Percentiles rank a stretch among this genome's conserved stretches.
These are phyloP conservation scores for Scenedesmus sp. DNA, from an alignment of 163 green algal species.

Conservation along the genomic window DNA sequence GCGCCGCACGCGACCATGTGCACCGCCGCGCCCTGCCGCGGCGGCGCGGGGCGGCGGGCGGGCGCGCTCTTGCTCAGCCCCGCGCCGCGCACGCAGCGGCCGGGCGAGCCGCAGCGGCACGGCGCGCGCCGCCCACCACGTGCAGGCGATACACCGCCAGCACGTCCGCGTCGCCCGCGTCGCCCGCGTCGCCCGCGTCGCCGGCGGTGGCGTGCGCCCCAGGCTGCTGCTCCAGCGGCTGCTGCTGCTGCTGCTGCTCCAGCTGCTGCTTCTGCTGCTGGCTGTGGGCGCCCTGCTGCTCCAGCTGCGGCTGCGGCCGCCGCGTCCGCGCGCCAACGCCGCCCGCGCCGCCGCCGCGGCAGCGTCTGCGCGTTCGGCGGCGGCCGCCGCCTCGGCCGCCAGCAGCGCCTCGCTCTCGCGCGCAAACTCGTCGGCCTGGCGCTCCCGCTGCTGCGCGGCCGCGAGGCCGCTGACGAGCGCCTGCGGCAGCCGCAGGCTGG, in stretches of 20 bases:
- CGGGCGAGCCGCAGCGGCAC: too few relatives aligned
- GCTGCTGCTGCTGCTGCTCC: conserved; percentile 14
- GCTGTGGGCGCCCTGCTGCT: neutral
- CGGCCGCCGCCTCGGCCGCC: neutral
- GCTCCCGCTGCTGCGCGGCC: neutral
- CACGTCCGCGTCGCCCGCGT: neutral
- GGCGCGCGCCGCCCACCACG: too few relatives aligned
- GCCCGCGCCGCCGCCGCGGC: neutral
- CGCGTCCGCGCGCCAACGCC: too few relatives aligned
- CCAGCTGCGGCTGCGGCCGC: neutral
- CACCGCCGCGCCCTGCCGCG: conserved; percentile 17
- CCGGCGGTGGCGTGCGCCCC: neutral
- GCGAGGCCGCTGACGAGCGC: neutral
- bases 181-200: neutral
- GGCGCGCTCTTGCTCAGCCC: too few relatives aligned
- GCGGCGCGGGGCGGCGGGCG: too few relatives aligned
- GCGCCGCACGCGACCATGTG: conserved; percentile 11
- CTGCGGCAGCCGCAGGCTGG: conserved; percentile 8
- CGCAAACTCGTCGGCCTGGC: neutral
- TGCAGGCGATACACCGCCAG: conserved; percentile 25
- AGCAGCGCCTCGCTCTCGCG: neutral
- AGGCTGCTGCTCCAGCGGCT: neutral
- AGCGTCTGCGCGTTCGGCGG: neutral
- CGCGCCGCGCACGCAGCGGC: too few relatives aligned
- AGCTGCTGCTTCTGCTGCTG: conserved; percentile 1